These are phyloP conservation scores for Acanthamoeba healyi DNA, from an alignment of 208 protist genomes.

Conservation along the genomic window DNA sequence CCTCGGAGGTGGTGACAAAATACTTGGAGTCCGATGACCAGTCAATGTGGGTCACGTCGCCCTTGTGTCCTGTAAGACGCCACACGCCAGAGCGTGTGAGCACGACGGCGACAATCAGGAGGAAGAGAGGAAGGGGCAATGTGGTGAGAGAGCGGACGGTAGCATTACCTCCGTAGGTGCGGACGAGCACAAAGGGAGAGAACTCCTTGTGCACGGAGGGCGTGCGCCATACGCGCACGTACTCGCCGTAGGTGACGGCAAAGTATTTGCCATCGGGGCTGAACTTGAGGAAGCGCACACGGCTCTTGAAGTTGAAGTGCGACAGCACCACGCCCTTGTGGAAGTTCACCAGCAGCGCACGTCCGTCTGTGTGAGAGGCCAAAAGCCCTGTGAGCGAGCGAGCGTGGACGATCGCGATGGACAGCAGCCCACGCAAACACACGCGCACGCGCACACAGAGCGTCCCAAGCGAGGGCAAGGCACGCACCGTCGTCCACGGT, in stretches of 20 bases:
- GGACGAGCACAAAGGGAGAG: conserved; percentile 86
- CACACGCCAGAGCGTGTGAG: neutral
- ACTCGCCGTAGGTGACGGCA: conserved; percentile 74
- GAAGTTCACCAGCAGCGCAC: conserved; percentile 88
- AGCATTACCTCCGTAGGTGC: conserved; percentile 79
- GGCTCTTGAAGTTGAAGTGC: conserved; percentile 89
- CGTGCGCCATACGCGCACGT: conserved; percentile 86
- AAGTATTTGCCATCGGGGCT: conserved; percentile 85
- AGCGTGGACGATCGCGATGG: too few species aligned
- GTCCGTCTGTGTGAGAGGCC: conserved; percentile 82
- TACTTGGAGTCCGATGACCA: conserved; percentile 88
- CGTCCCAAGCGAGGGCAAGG: too few species aligned
- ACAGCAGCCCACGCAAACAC: too few species aligned
- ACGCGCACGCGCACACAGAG: too few species aligned
- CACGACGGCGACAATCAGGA: too few species aligned
- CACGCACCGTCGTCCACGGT: conserved; percentile 81
- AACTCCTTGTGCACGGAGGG: conserved; percentile 83
- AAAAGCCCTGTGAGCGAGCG: too few species aligned
- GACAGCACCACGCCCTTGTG: conserved; percentile 83
- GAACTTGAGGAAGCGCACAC: conserved; percentile 83
- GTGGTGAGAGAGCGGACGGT: neutral
- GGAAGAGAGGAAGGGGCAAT: too few species aligned
- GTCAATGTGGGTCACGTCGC: conserved; percentile 87
- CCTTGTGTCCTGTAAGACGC: conserved; percentile 85
- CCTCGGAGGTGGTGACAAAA: conserved; percentile 83